A percentile compares a stretch with the other conserved stretches of the same genome.
phyloP scores from a whole-genome alignment of 1,284 basidiomycete genomes.

The Trametes pubescens region DNA sequence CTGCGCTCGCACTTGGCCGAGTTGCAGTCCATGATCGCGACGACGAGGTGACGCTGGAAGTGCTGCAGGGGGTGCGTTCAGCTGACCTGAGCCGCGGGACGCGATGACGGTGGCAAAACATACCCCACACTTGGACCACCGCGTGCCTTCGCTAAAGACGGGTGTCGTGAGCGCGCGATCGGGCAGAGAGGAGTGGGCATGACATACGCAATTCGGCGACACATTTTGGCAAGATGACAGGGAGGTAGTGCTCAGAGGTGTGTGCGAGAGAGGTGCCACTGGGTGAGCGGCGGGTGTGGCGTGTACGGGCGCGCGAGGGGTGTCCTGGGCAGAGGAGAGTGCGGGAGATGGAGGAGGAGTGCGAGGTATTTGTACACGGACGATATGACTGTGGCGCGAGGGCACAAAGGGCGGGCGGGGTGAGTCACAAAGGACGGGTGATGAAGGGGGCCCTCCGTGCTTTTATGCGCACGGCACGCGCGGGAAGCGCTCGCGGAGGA shows the following conservation, averaged over 20 bases:
- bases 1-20: conserved; percentile 68
- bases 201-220: conserved; percentile 49
- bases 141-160: conserved; percentile 68
- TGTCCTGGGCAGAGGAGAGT: neutral
- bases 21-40: conserved; percentile 75
- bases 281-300: conserved; percentile 1
- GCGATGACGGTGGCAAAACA: conserved; percentile 29
- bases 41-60: conserved; percentile 74
- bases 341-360: neutral
- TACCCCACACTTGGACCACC: conserved; percentile 73
- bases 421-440: conserved; percentile 30
- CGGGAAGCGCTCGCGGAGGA: conserved; percentile 24
- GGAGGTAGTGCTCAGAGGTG: neutral
- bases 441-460: conserved; percentile 26
- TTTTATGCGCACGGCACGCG: conserved; percentile 26
- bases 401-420: conserved; percentile 27
- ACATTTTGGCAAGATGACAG: conserved; percentile 39
- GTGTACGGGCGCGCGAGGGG: conserved; percentile 3
- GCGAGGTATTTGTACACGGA: conserved; percentile 13
- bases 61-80: conserved; percentile 52
- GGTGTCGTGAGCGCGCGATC: conserved; percentile 22
- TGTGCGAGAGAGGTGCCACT: conserved; percentile 15
- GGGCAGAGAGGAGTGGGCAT: conserved; percentile 6
- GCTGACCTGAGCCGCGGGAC: conserved; percentile 34
- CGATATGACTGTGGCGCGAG: conserved; percentile 9